Percentiles rank a stretch among this genome's conserved stretches.
Evolutionary conservation across 2,329 filamentous ascomycete species (phyloP).

Genomic region (Elsinoe ampelina): DNA sequence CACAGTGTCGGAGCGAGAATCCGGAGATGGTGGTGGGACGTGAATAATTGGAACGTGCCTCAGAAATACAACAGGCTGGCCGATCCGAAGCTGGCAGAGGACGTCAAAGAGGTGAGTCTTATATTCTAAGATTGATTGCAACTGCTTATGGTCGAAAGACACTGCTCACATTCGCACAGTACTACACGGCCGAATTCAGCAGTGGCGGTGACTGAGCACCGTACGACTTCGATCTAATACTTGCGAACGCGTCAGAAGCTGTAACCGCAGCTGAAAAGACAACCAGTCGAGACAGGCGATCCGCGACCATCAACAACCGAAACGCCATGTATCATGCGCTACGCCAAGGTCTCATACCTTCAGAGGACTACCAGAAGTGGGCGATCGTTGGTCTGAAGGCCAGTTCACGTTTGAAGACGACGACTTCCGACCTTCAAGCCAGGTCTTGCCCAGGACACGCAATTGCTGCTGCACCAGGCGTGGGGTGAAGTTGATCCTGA

Average conservation of each 20-base stretch:
- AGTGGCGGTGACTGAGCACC: constrained; percentile 20
- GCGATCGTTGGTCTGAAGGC: too few relatives aligned
- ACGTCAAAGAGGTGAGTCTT: constrained; percentile 29
- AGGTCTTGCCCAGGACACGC: background rate
- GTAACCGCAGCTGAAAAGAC: too few relatives aligned
- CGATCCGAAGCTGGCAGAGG: constrained; percentile 26
- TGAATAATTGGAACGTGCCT: constrained; percentile 81
- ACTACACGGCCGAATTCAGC: constrained; percentile 19
- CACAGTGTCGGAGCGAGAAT: constrained; percentile 65
- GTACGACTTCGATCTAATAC: background rate
- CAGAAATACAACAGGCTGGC: constrained; percentile 24
- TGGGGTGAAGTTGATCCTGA: constrained; percentile 12
- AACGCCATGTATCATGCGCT: too few relatives aligned
- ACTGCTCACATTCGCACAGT: constrained; percentile 17
- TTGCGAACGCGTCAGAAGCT: background rate
- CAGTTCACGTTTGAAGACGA: too few relatives aligned
- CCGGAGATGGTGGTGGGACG: constrained; percentile 87
- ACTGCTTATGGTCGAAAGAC: constrained; percentile 10
- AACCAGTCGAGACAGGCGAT: too few relatives aligned
- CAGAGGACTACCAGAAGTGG: too few relatives aligned
- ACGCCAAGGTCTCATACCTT: too few relatives aligned
- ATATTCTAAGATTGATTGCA: background rate
- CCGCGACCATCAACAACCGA: too few relatives aligned
- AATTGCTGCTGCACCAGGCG: constrained; percentile 16
- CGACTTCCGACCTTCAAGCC: too few relatives aligned